Conservation (phyloP, 345 rosid species). For the Lepidium sativum region DNA sequence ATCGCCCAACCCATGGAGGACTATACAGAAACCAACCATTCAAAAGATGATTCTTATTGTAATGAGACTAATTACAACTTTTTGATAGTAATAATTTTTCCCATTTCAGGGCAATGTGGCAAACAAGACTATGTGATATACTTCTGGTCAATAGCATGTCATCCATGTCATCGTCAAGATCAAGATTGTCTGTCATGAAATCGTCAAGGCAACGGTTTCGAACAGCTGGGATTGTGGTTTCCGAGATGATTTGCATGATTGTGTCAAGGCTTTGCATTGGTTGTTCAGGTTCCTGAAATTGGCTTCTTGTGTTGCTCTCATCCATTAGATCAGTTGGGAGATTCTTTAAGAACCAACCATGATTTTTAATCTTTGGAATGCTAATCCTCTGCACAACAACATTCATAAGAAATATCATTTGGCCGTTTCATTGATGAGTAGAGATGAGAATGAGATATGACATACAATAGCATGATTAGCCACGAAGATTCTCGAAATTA, state of each 20-base stretch:
- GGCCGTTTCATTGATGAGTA: neutral
- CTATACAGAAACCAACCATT: neutral
- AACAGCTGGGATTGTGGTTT: slow-evolving; percentile 78
- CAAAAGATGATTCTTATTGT: neutral
- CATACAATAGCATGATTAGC: slow-evolving; percentile 71
- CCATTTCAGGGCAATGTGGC: neutral
- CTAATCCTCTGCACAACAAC: slow-evolving; percentile 64
- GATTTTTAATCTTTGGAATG: slow-evolving; percentile 69
- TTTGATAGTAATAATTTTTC: neutral
- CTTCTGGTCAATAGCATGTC: slow-evolving; percentile 59
- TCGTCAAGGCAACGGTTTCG: slow-evolving; percentile 43
- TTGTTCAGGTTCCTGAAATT: slow-evolving; percentile 74
- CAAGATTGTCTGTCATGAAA: slow-evolving; percentile 50
- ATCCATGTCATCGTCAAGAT: slow-evolving; percentile 75
- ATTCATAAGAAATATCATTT: neutral
- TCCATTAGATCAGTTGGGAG: slow-evolving; percentile 74
- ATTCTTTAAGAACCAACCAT: slow-evolving; percentile 86
- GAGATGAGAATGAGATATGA: neutral
- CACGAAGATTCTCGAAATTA: slow-evolving; percentile 79
- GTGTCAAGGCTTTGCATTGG: slow-evolving; percentile 76
- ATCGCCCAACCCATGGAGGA: neutral
- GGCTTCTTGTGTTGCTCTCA: slow-evolving; percentile 43
- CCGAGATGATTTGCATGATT: slow-evolving; percentile 92
- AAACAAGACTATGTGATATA: slow-evolving; percentile 11
- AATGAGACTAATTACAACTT: neutral